phyloP scores from a whole-genome alignment of 2,329 filamentous ascomycete genomes.

The Aspergillus flavus region DNA sequence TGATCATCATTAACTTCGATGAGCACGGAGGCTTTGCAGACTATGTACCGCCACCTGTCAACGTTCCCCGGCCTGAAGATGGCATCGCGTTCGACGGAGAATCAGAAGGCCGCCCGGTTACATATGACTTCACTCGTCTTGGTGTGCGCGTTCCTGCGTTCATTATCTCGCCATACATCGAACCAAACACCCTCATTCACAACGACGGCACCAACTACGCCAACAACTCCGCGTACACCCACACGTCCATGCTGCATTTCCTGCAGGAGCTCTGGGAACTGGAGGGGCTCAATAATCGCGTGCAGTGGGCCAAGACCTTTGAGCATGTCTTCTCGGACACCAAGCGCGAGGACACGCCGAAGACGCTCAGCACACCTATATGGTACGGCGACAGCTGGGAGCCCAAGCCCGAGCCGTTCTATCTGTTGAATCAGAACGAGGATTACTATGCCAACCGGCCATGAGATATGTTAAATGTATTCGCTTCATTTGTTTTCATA shows the following conservation, averaged over 20 bases:
- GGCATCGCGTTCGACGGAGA: constrained; percentile 33
- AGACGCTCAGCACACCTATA: constrained; percentile 34
- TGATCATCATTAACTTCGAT: constrained; percentile 46
- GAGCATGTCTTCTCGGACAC: constrained; percentile 36
- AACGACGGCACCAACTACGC: constrained; percentile 42
- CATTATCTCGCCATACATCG: constrained; percentile 38
- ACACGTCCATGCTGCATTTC: constrained; percentile 44
- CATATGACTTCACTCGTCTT: constrained; percentile 43
- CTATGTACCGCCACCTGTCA: constrained; percentile 42
- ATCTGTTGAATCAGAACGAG: constrained; percentile 36
- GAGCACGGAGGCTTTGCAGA: constrained; percentile 47
- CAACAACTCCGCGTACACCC: constrained; percentile 42
- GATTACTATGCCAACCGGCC: constrained; percentile 23
- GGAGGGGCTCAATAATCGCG: constrained; percentile 44
- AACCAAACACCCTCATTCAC: constrained; percentile 40
- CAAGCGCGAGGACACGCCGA: constrained; percentile 28
- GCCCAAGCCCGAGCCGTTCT: constrained; percentile 37
- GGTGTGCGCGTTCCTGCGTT: constrained; percentile 44
- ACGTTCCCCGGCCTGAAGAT: constrained; percentile 39
- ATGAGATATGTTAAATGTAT: background rate
- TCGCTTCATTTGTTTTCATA: background rate
- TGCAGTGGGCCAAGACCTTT: constrained; percentile 48
- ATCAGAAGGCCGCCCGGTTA: constrained; percentile 36
- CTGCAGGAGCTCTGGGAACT: constrained; percentile 45
- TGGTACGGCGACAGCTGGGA: constrained; percentile 39